Evolutionary conservation across 73 alveolate species (phyloP).

Genomic region (Strombidium stylifer): DNA sequence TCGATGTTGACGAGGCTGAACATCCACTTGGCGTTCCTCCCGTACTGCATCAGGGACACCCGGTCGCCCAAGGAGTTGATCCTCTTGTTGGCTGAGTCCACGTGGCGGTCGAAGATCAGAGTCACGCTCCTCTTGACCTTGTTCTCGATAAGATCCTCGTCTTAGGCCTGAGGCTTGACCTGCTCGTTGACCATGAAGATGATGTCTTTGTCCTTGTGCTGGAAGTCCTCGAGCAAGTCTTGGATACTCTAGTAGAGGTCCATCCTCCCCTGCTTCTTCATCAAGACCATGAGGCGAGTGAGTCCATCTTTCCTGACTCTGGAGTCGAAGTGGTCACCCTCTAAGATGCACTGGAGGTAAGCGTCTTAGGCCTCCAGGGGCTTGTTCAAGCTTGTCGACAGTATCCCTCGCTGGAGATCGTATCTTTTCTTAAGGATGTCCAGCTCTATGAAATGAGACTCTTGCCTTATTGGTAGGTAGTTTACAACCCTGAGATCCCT

Average conservation of each 20-base stretch:
- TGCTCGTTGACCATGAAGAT: constrained; percentile 4
- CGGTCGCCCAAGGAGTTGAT: constrained; percentile 37
- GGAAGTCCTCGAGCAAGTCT: not conserved
- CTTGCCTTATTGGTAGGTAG: constrained; percentile 11
- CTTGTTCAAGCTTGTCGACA: constrained; percentile 10
- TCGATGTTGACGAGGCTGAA: constrained; percentile 27
- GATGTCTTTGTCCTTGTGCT: constrained; percentile 17
- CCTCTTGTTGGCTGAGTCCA: no score
- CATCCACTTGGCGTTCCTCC: constrained; percentile 13
- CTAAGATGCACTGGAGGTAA: constrained; percentile 18
- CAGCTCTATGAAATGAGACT: constrained; percentile 2
- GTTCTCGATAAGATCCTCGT: no score
- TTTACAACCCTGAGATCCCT: not conserved
- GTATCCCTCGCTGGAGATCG: constrained; percentile 10
- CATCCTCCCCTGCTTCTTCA: constrained; percentile 11
- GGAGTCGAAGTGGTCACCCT: constrained; percentile 10
- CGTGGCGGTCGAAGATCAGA: no score
- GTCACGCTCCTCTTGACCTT: no score
- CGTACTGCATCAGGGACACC: constrained; percentile 1
- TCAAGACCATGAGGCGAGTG: not conserved
- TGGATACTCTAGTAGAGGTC: no score
- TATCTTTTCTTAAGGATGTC: constrained; percentile 25
- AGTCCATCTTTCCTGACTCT: constrained; percentile 14
- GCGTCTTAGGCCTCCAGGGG: constrained; percentile 21
- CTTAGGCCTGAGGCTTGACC: not conserved